Evolutionary conservation across 2,329 filamentous ascomycete species (phyloP), one percentile per base, ranked within the genome.

Genomic region (Colletotrichum sp.): DNA sequence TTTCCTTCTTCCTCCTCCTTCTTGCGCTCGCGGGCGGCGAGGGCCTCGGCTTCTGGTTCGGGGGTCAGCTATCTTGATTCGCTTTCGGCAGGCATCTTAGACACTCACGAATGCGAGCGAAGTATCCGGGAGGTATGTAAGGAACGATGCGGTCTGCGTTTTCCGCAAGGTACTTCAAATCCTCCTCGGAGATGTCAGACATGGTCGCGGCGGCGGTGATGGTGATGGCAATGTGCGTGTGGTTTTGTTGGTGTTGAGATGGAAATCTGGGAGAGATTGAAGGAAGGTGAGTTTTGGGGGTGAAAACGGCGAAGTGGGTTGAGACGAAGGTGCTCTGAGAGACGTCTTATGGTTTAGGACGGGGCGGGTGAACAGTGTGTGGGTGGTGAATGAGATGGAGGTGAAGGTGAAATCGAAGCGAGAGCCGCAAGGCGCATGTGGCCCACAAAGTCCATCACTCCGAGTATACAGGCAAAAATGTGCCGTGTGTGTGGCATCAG

Each of bases 271-370:
- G 36, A 6, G 9, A 6, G 44, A 49, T 3, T 22, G 44, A 49
- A 22, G 11, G 6, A 49, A 0, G n/a, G 12, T 13, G 44, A 22
- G 3, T 22, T 22, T 7, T 0, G 7, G 8, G 44, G 9, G 11
- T 49, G n/a, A 4, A 49, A 49, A 1, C 6, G 0, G 44, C 1
- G 44, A 49, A 7, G 0, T 7, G 6, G 6, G 11, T 49, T 7
- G 3, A 49, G n/a, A 49, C 2, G 11, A 22, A 22, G 11, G 44
- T 49, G 1, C 11, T 22, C 44, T 49, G n/a, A 22, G 11, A 22
- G 6, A 13, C 8, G n/a, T 0, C n/a, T 49, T 1, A 6, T 0
- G 9, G 44, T 13, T 22, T 0, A 22, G n/a, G 44, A 22, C 6
- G 11, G 1, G 44, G 0, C 0, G 44, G n/a, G 39, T 12, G 39